Evolutionary conservation across 176 grass and related monocot genomes (phyloP).

Genomic region (Elaeis guineensis): DNA sequence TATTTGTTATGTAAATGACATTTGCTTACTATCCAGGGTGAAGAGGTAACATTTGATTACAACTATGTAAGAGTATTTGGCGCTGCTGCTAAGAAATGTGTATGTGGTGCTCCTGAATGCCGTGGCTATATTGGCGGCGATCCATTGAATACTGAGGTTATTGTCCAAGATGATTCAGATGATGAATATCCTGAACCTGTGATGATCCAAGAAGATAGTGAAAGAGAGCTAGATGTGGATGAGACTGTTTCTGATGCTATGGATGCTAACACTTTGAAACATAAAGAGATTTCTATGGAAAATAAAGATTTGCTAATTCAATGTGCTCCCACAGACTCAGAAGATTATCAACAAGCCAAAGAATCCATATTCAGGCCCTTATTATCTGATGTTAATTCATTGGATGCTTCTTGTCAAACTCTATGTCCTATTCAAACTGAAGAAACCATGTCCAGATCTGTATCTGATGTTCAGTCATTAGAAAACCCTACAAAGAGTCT

Average conservation of each 20-base stretch:
- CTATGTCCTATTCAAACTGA: neutral
- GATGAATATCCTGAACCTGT: conserved; percentile 26
- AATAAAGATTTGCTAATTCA: conserved; percentile 23
- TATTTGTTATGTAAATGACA: conserved; percentile 7
- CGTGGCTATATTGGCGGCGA: conserved; percentile 92
- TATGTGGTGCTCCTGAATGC: conserved; percentile 64
- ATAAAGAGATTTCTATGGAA: conserved; percentile 19
- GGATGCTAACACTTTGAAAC: conserved; percentile 17
- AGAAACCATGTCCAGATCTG: neutral
- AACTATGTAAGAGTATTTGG: conserved; percentile 90
- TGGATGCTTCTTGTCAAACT: neutral
- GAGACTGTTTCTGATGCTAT: conserved; percentile 21
- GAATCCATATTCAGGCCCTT: conserved; percentile 3
- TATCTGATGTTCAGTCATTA: conserved; percentile 1
- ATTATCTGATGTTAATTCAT: neutral
- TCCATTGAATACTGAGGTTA: conserved; percentile 42
- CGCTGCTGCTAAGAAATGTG: conserved; percentile 91
- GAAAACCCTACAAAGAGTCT: conserved; percentile 32
- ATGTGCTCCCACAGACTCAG: conserved; percentile 10
- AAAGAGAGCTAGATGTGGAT: conserved; percentile 27
- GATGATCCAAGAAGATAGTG: conserved; percentile 25
- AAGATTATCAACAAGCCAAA: conserved; percentile 21
- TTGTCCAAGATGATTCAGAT: conserved; percentile 40
- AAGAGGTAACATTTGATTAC: conserved; percentile 98
- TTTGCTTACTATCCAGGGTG: conserved; percentile 42